Evolutionary conservation across 345 rosid species (phyloP).

Genomic region (Sisymbrium altissimum): DNA sequence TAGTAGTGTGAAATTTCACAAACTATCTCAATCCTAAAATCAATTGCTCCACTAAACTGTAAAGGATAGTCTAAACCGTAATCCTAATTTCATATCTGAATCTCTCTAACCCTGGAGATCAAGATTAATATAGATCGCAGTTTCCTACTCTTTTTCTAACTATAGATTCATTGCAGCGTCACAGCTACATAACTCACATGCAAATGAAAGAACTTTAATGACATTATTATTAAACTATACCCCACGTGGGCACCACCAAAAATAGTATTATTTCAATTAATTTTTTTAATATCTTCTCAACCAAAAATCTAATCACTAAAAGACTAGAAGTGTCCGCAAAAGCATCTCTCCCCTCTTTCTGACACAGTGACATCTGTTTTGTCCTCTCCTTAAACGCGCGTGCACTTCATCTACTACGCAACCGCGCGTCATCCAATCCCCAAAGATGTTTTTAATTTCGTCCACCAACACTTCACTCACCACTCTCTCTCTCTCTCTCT

Average conservation of each 20-base stretch:
- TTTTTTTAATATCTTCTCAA: slow-evolving; percentile 13
- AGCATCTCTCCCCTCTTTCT: slow-evolving; percentile 28
- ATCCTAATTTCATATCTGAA: background rate
- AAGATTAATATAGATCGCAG: background rate
- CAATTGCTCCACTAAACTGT: too few relatives aligned
- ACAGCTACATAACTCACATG: slow-evolving; percentile 1
- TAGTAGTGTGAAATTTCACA: too few relatives aligned
- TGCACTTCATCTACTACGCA: background rate
- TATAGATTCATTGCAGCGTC: background rate
- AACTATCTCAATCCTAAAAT: too few relatives aligned
- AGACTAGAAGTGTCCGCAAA: slow-evolving; percentile 23
- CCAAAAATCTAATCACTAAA: slow-evolving; percentile 24
- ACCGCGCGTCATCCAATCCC: slow-evolving; percentile 10
- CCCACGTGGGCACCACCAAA: slow-evolving; percentile 25
- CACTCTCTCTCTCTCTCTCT: background rate
- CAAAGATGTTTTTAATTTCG: background rate
- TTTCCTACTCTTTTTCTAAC: background rate
- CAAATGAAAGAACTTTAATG: slow-evolving; percentile 18
- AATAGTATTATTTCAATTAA: background rate
- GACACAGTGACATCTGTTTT: slow-evolving; percentile 24
- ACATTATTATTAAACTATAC: slow-evolving; percentile 11
- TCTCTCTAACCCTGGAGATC: background rate
- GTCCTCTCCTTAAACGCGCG: slow-evolving; percentile 3
- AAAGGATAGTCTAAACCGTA: background rate
- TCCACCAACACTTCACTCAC: slow-evolving; percentile 12